Evolutionary conservation across 768 basidiomycete genomes (phyloP).

Genomic region (Russula foetens): DNA sequence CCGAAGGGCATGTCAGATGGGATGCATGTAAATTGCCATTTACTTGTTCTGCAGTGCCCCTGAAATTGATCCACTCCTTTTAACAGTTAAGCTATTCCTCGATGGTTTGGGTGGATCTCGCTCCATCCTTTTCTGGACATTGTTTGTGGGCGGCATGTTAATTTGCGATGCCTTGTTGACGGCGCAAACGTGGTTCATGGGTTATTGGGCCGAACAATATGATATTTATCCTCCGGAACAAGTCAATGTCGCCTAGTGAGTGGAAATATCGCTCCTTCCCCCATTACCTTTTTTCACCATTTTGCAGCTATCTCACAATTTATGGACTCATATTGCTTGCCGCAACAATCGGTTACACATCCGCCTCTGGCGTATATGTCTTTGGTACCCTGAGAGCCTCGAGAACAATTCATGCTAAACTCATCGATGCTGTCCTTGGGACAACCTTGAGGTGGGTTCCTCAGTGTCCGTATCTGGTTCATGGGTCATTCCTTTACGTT

Average conservation of each 20-base stretch:
- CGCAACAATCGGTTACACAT: constrained; percentile 28
- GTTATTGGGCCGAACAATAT: constrained; percentile 40
- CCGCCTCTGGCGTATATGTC: constrained; percentile 34
- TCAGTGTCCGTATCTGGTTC: not conserved
- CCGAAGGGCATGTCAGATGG: constrained; percentile 50
- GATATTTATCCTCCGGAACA: constrained; percentile 27
- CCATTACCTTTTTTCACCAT: not conserved
- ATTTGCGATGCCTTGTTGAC: constrained; percentile 21
- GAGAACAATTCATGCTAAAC: constrained; percentile 40
- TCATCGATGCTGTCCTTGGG: constrained; percentile 46
- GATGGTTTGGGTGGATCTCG: constrained; percentile 23
- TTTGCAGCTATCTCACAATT: constrained; percentile 39
- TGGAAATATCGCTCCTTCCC: not conserved
- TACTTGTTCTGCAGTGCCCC: not conserved
- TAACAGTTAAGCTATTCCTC: constrained; percentile 27
- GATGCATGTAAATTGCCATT: constrained; percentile 27
- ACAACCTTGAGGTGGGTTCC: constrained; percentile 54
- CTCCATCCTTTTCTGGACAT: constrained; percentile 28
- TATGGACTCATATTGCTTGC: constrained; percentile 34
- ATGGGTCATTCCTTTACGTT: not conserved
- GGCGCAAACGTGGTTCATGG: constrained; percentile 36
- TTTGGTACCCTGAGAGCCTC: constrained; percentile 47
- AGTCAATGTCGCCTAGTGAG: constrained; percentile 31
- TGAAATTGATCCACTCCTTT: constrained; percentile 13
- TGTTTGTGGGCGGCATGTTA: constrained; percentile 19